Percentiles rank a stretch among this genome's conserved stretches.
Evolutionary conservation across 2,329 filamentous ascomycete species (phyloP).

Genomic region (Colletotrichum eremochloae): DNA sequence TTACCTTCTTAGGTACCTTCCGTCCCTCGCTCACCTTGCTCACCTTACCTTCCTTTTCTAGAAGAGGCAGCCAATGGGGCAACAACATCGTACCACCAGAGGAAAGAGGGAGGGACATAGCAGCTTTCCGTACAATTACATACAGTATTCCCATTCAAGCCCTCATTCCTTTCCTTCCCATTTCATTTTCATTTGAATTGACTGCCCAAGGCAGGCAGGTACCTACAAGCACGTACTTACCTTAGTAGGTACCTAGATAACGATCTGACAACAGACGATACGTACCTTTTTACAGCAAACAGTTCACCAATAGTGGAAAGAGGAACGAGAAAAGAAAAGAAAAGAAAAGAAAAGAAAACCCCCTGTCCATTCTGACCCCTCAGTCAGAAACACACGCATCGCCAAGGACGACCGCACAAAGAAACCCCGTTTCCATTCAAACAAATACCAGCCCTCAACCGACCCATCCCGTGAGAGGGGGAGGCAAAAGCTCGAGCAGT

Average conservation of each 20-base stretch:
- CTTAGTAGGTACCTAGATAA: neutral
- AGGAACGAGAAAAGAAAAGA: neutral
- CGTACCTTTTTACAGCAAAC: neutral
- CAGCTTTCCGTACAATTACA: neutral
- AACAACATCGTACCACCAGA: neutral
- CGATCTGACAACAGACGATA: neutral
- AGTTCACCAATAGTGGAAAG: neutral
- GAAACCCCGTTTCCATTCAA: constrained; percentile 3
- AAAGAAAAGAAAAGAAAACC: no score
- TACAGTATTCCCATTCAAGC: neutral
- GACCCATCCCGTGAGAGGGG: constrained; percentile 16
- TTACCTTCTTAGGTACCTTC: constrained; percentile 3
- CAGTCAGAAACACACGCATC: neutral
- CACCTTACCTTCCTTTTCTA: constrained; percentile 7
- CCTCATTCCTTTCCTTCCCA: neutral
- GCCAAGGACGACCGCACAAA: neutral
- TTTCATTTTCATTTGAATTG: neutral
- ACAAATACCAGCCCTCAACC: constrained; percentile 13
- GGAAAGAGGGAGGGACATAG: constrained; percentile 8
- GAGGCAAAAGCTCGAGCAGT: neutral
- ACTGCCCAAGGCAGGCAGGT: neutral
- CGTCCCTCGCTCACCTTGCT: neutral
- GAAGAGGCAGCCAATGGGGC: constrained; percentile 16
- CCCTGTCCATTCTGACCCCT: neutral
- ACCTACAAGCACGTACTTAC: neutral